Base-by-base conservation (phyloP, 2,329 filamentous ascomycete genomes). In the Nigrograna mackinnonii region DNA sequence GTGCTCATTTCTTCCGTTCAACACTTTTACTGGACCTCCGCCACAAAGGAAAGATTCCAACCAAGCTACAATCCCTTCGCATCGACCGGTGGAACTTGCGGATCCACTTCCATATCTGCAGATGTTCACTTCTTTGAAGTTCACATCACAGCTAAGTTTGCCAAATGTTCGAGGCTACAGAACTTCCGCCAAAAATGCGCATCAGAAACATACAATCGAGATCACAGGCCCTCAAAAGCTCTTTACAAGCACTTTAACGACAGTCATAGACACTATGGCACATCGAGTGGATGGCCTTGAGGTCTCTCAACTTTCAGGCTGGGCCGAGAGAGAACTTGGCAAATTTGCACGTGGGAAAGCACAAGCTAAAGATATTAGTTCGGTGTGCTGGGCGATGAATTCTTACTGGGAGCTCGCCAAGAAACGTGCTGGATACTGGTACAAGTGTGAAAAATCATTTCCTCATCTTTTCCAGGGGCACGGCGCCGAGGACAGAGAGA, bases 81-180 rank as follows among this genome's bases (percentile, higher is more conserved):
- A 91, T 57, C 78, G 83, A 2, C 75, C 75, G 1, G 75, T 91
- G 69, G 76, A 79, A 1, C 75, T 86, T 2, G 72, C 77, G 0
- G 81, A 91, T 46, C 81, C 86, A 37, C 68, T 87, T 2, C 82
- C 85, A 0, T 90, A 86, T 50, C 74, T 91, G 0, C 80, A 86
- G 34, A 75, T 86, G 6, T 90, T 94, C 55, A 87, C 82, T 0
- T 82, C 86, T 0, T 76, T 94, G 12, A 73, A 73, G 0, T 83
- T 87, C 43, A 75, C 75, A 0, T 85, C 83, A 0, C 75, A 69
- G 1, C 71, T 83, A 12, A 55, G 46, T 14, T 42, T 68, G 1
- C 54, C 62, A 16, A 44, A 44, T 14, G 35, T 43, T 4, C 50
- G 50, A n/a, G 22, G 48, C 6, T 33, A 34, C 16, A 17, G 22